phyloP scores from a whole-genome alignment of 306 rosid species.

The Castanea sativa region DNA sequence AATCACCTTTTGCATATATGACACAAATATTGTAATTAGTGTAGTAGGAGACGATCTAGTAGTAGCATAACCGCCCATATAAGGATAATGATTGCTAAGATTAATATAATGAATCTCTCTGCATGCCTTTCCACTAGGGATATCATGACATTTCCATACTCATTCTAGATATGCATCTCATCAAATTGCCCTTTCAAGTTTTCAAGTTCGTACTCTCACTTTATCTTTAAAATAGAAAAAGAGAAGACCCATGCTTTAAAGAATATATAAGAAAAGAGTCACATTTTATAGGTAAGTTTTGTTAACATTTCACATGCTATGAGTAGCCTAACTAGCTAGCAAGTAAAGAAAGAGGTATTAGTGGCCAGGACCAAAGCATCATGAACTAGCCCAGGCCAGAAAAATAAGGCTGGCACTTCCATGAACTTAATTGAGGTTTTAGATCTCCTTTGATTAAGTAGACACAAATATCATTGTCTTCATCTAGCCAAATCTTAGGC shows the following conservation, averaged over 20 bases:
- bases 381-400: background rate
- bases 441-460: too few species aligned
- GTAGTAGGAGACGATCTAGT: too few species aligned
- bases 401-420: background rate
- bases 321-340: constrained; percentile 1
- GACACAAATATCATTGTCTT: too few species aligned
- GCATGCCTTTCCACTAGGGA: constrained; percentile 5
- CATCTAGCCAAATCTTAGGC: too few species aligned
- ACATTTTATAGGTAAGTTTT: constrained; percentile 1
- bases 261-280: background rate
- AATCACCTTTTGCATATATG: too few species aligned
- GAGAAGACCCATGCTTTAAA: constrained; percentile 17
- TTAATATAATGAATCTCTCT: background rate
- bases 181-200: constrained; percentile 30
- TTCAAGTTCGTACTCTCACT: constrained; percentile 29
- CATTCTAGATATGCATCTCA: constrained; percentile 5
- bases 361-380: background rate
- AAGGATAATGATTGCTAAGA: constrained; percentile 2
- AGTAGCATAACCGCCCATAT: background rate
- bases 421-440: background rate
- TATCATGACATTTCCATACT: constrained; percentile 19
- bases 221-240: constrained; percentile 27
- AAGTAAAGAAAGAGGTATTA: background rate
- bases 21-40: too few species aligned
- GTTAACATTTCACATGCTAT: constrained; percentile 8